Base-by-base conservation (phyloP, 2,329 filamentous ascomycete species). In the Peltaster fructicola region DNA sequence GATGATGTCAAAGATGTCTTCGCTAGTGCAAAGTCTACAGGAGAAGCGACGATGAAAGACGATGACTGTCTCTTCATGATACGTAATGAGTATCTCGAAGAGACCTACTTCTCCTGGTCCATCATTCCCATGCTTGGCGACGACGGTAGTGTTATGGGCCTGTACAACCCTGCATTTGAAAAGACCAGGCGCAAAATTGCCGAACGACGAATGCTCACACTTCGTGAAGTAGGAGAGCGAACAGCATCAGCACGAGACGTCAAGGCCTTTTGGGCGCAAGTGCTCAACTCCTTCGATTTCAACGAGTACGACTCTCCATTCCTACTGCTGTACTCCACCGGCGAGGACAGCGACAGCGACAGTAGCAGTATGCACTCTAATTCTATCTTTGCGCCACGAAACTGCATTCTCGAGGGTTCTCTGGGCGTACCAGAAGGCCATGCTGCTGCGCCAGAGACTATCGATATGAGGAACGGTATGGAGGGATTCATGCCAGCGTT, bases 31-130 rank as follows among this genome's bases (percentile, higher is more conserved):
- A 66, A 63, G 47, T 50, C 64, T 18, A 74, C 70, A 4, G 80
- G 78, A 1, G 72, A 82, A 51, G 74, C 78, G 1, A 81, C 73
- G 0, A 79, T 84, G 74, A 85, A 82, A 47, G 72, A 84, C 35
- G 79, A 88, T 38, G 76, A 85, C 34, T 69, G 68, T 29, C 56
- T 85, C 2, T 81, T 82, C 39, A 63, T 88, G 15, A 58, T 63
- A 22, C 66, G 79, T 6, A 66, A 68, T 33, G 67, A 70, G 1
- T 80, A 66, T 32, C 50, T 80, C 1, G 77, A 90, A 47, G 79
- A 88, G 43, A 71, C 75, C 0, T 85, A 78, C 43, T 85, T 85
- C 45, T 78, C 73, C 8, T 85, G 77, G 77, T 77, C 71, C 1
- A 70, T 85, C 20, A 73, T 85, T 14, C 79, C 79, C 0, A 59